A percentile compares a stretch with the other conserved stretches of the same genome.
phyloP scores from a whole-genome alignment of 257 asterid species.

The Solanum habrochaites region DNA sequence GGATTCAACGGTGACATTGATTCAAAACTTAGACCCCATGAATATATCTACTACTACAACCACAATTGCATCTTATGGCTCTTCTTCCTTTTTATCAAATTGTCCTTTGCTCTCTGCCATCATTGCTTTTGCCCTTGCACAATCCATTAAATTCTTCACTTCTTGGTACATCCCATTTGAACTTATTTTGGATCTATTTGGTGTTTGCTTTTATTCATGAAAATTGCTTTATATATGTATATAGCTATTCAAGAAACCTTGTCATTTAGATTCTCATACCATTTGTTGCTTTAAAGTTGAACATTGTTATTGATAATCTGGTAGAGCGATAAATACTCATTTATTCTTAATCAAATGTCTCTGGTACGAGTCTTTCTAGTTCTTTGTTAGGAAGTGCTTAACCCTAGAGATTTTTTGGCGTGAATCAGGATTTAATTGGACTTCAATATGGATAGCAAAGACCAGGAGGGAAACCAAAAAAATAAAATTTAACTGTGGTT shows the following conservation, averaged over 20 bases:
- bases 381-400: background rate
- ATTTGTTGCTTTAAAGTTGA: background rate
- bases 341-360: no score
- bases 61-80: conserved; percentile 13
- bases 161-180: conserved; percentile 37
- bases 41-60: conserved; percentile 7
- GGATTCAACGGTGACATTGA: conserved; percentile 13
- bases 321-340: background rate
- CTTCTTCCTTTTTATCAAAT: conserved; percentile 40
- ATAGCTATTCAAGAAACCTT: background rate
- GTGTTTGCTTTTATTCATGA: background rate
- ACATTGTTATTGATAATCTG: background rate
- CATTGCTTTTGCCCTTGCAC: conserved; percentile 69
- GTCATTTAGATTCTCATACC: background rate
- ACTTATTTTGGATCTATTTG: background rate
- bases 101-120: conserved; percentile 63
- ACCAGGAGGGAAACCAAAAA: background rate
- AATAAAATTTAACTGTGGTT: background rate
- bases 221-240: background rate
- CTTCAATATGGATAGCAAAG: background rate
- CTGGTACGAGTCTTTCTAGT: no score
- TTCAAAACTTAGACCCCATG: conserved; percentile 5
- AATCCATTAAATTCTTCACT: conserved; percentile 51
- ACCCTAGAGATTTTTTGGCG: background rate
- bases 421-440: background rate